Evolutionary conservation across 2,329 filamentous ascomycete genomes (phyloP).

Genomic region (Rachicladosporium sp.): DNA sequence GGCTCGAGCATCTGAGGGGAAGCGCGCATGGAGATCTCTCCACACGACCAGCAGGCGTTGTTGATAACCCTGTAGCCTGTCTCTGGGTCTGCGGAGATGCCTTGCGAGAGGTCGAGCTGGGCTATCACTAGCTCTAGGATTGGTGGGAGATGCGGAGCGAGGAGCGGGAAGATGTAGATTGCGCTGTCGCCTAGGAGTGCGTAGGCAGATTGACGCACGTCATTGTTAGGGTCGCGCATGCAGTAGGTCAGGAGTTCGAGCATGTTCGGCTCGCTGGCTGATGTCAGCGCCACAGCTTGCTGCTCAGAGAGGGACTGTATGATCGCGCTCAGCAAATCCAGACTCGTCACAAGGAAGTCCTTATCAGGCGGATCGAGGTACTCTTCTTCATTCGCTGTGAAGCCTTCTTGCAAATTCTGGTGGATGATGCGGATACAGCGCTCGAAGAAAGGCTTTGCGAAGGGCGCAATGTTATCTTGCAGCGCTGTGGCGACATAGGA

Average conservation of each 20-base stretch:
- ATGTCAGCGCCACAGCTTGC: slow-evolving; percentile 66
- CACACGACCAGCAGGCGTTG: slow-evolving; percentile 94
- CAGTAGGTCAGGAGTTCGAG: slow-evolving; percentile 85
- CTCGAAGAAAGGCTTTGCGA: slow-evolving; percentile 72
- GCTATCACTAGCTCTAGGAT: slow-evolving; percentile 73
- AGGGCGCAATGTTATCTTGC: slow-evolving; percentile 68
- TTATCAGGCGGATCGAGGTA: slow-evolving; percentile 74
- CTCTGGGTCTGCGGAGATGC: slow-evolving; percentile 69
- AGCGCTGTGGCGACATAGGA: slow-evolving; percentile 88
- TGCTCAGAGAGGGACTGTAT: slow-evolving; percentile 72
- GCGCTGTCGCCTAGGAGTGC: slow-evolving; percentile 89
- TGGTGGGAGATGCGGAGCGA: slow-evolving; percentile 59
- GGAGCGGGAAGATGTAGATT: slow-evolving; percentile 75
- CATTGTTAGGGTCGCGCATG: slow-evolving; percentile 81
- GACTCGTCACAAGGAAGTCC: slow-evolving; percentile 89
- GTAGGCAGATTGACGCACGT: slow-evolving; percentile 92
- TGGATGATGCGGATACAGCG: slow-evolving; percentile 88
- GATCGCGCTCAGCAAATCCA: slow-evolving; percentile 85
- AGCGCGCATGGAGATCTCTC: slow-evolving; percentile 78
- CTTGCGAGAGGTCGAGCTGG: slow-evolving; percentile 63
- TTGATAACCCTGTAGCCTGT: slow-evolving; percentile 86
- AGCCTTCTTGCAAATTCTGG: slow-evolving; percentile 70
- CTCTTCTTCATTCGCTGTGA: slow-evolving; percentile 53
- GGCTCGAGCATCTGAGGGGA: slow-evolving; percentile 59
- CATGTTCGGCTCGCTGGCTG: slow-evolving; percentile 64